A percentile compares a stretch with the other conserved stretches of the same genome.
These are phyloP conservation scores for Syncephalastrum contaminatum DNA, from an alignment of 371 early-diverging fungal species.

Conservation along the genomic window DNA sequence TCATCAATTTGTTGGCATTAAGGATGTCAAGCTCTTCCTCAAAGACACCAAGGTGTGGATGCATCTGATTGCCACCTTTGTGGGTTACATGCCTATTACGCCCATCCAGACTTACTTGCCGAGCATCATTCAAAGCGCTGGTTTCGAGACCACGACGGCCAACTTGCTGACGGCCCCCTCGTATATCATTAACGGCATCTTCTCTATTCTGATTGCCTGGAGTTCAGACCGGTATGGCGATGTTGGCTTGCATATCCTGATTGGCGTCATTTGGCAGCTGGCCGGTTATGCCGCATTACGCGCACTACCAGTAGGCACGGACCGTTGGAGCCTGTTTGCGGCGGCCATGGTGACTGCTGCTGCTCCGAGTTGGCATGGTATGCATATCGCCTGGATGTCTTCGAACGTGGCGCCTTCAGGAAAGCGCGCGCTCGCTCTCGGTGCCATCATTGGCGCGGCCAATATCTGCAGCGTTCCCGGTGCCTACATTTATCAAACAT, in stretches of 20 bases:
- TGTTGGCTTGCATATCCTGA: constrained; percentile 36
- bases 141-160: constrained; percentile 48
- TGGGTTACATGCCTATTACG: constrained; percentile 32
- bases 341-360: constrained; percentile 22
- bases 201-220: constrained; percentile 40
- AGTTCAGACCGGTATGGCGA: constrained; percentile 40
- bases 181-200: constrained; percentile 34
- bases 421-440: constrained; percentile 41
- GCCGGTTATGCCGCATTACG: constrained; percentile 39
- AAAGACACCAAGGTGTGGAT: constrained; percentile 42
- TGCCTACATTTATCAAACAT: constrained; percentile 30
- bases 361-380: constrained; percentile 45
- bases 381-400: constrained; percentile 56
- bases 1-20: constrained; percentile 11
- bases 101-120: constrained; percentile 53
- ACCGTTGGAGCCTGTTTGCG: constrained; percentile 37
- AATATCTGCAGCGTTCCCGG: constrained; percentile 45
- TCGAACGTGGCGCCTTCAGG: constrained; percentile 46
- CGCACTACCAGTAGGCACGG: constrained; percentile 35
- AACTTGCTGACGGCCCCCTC: constrained; percentile 57
- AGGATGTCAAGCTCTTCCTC: constrained; percentile 34
- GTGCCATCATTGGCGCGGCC: constrained; percentile 36
- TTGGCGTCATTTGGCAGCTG: constrained; percentile 32
- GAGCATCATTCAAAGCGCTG: constrained; percentile 46
- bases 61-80: constrained; percentile 30